Evolutionary conservation across 192 early-diverging fungal species (phyloP), one percentile per base, ranked within the genome.

Genomic region (Phycomyces blakesleeanus): DNA sequence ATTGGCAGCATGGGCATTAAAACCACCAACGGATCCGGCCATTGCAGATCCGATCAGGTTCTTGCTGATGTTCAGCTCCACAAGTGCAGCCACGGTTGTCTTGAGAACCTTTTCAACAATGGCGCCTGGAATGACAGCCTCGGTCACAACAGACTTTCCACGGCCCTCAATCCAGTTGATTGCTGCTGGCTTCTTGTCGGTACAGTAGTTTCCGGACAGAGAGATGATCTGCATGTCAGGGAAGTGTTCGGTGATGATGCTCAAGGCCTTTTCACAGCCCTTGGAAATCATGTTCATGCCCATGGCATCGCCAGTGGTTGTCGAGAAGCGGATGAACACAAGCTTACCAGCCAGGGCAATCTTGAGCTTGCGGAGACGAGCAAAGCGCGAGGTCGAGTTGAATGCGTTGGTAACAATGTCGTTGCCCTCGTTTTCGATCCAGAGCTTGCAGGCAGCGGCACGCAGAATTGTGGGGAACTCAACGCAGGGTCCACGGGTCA

Each of bases 201-300:
- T 95, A 67, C 94, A 97, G 72, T 93, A 97, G 83, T 97, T 97
- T 64, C 93, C 94, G 21, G 85, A 88, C 39, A 97, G 69, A 5
- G 93, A 83, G 22, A 95, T 81, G 20, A 97, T 82, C 57, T 82
- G 76, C 85, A 92, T 91, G 41, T 83, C 81, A 10, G 83, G 81
- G 75, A 90, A 95, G 22, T 69, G 63, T 49, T 85, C 78, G 11
- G 65, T 55, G 39, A 92, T 76, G 0, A 81, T 66, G 24, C 81
- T 76, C 61, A 97, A 72, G 0, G 93, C 80, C 75, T 88, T 84
- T 78, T 97, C 95, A 61, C 90, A 91, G 27, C 93, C 93, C 73
- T 96, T 96, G 21, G 93, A 95, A 49, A 95, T 95, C 93, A 97
- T 96, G 73, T 96, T 96, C 94, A 96, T 96, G 22, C 94, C 95